phyloP scores from a whole-genome alignment of 805 yeast genomes.

The Lachancea quebecensis region DNA sequence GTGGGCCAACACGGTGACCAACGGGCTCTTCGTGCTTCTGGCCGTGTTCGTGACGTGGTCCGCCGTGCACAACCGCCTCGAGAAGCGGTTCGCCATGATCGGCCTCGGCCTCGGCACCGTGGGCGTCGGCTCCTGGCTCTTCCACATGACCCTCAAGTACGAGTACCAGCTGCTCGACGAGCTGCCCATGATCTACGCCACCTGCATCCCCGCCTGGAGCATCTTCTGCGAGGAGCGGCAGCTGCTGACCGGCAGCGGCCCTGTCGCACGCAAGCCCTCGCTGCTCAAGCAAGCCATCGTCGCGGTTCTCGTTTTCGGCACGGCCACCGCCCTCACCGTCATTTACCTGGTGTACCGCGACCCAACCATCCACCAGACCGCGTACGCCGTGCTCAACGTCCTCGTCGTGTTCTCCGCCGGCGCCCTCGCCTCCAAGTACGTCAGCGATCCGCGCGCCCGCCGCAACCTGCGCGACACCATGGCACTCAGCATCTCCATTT shows the following conservation, averaged over 20 bases:
- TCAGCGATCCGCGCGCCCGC: slow-evolving; percentile 42
- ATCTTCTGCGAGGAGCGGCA: slow-evolving; percentile 54
- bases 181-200: slow-evolving; percentile 96
- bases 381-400: slow-evolving; percentile 75
- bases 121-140: slow-evolving; percentile 90
- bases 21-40: slow-evolving; percentile 45
- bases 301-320: slow-evolving; percentile 12
- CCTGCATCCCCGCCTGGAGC: slow-evolving; percentile 90
- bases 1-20: slow-evolving; percentile 79
- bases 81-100: slow-evolving; percentile 60
- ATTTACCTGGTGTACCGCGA: slow-evolving; percentile 67
- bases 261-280: slow-evolving; percentile 6
- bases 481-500: slow-evolving; percentile 52
- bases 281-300: slow-evolving; percentile 6
- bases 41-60: slow-evolving; percentile 62
- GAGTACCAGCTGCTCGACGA: slow-evolving; percentile 91
- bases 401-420: slow-evolving; percentile 59
- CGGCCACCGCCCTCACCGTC: slow-evolving; percentile 18
- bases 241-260: not conserved
- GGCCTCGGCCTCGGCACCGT: slow-evolving; percentile 80
- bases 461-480: slow-evolving; percentile 49
- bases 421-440: slow-evolving; percentile 44
- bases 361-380: slow-evolving; percentile 85
- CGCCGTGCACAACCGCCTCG: slow-evolving; percentile 54
- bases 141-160: slow-evolving; percentile 91